Percentiles rank a stretch among this genome's conserved stretches.
phyloP scores from a whole-genome alignment of 2,329 filamentous ascomycete genomes.

The Trichothecium sympodiale region DNA sequence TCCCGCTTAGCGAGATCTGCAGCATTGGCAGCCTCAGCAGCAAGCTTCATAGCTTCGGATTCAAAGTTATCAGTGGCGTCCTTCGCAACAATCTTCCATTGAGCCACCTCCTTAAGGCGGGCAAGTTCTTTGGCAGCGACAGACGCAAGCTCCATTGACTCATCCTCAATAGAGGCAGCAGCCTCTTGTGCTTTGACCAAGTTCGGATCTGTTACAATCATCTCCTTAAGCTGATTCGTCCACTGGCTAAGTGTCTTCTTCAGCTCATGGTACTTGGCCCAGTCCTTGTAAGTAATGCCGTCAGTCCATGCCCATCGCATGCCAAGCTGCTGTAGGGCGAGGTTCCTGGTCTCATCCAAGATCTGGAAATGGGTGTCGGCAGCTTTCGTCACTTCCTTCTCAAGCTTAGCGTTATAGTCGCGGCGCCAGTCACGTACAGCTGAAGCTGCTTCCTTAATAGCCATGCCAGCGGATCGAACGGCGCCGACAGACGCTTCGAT shows the following conservation, averaged over 20 bases:
- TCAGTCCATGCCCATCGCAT: slow-evolving; percentile 96
- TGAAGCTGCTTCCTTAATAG: slow-evolving; percentile 68
- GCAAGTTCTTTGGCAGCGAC: slow-evolving; percentile 69
- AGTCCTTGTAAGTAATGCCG: slow-evolving; percentile 91
- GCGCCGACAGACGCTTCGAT: slow-evolving; percentile 26
- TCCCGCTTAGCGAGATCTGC: slow-evolving; percentile 8
- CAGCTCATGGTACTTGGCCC: slow-evolving; percentile 86
- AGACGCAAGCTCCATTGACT: slow-evolving; percentile 71
- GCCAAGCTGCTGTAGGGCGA: slow-evolving; percentile 82
- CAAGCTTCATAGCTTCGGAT: slow-evolving; percentile 49
- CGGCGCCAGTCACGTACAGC: slow-evolving; percentile 67
- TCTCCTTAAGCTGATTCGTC: slow-evolving; percentile 68
- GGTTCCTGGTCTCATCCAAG: slow-evolving; percentile 68
- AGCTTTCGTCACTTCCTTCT: slow-evolving; percentile 56
- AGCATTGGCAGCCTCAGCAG: slow-evolving; percentile 35
- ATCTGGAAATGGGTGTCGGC: slow-evolving; percentile 75
- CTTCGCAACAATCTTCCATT: slow-evolving; percentile 68
- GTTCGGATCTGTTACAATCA: slow-evolving; percentile 63
- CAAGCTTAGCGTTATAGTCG: slow-evolving; percentile 58
- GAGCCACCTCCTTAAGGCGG: slow-evolving; percentile 70
- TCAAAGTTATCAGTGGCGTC: slow-evolving; percentile 75
- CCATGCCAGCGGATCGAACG: slow-evolving; percentile 57
- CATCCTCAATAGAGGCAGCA: slow-evolving; percentile 59
- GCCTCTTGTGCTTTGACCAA: slow-evolving; percentile 57
- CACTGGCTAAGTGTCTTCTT: slow-evolving; percentile 75